Conservation (phyloP, 1,284 basidiomycete species). For the Sanghuangporus sanghuang region DNA sequence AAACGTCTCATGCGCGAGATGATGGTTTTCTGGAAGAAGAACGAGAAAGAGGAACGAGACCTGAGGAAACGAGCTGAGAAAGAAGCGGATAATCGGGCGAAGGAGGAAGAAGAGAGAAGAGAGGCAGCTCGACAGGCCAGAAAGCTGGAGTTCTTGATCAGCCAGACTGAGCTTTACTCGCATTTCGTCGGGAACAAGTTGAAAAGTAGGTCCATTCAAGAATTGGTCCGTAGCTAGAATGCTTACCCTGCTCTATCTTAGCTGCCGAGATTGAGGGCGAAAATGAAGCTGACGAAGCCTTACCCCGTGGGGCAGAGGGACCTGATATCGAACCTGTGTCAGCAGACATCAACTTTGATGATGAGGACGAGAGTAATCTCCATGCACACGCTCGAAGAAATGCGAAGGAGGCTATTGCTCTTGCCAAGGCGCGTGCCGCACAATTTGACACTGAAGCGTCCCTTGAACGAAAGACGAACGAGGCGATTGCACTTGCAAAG, state of each 20-base stretch:
- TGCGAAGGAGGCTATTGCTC: constrained; percentile 84
- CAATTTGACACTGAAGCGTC: constrained; percentile 84
- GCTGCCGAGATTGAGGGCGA: constrained; percentile 89
- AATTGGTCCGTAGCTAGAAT: constrained; percentile 10
- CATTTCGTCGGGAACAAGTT: constrained; percentile 99
- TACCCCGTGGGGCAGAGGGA: constrained; percentile 58
- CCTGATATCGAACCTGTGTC: constrained; percentile 49
- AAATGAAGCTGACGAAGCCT: constrained; percentile 31
- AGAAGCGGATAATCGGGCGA: constrained; percentile 85
- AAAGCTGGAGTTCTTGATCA: constrained; percentile 98
- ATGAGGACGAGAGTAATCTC: constrained; percentile 90
- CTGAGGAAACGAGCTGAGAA: constrained; percentile 92
- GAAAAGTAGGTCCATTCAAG: constrained; percentile 63
- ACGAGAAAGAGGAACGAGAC: constrained; percentile 94
- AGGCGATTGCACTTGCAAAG: constrained; percentile 65
- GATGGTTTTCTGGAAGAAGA: constrained; percentile 97
- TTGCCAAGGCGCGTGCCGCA: constrained; percentile 77
- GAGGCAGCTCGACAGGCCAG: constrained; percentile 94
- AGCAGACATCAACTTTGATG: constrained; percentile 90
- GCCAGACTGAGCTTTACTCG: constrained; percentile 97
- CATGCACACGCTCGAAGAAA: constrained; percentile 86
- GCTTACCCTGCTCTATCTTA: constrained; percentile 29
- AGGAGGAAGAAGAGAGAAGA: constrained; percentile 93
- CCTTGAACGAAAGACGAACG: constrained; percentile 75
- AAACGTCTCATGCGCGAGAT: constrained; percentile 91